A percentile compares a stretch with the other conserved stretches of the same genome.
phyloP scores from a whole-genome alignment of 441 rosid genomes.

The Eutrema salsugineum region DNA sequence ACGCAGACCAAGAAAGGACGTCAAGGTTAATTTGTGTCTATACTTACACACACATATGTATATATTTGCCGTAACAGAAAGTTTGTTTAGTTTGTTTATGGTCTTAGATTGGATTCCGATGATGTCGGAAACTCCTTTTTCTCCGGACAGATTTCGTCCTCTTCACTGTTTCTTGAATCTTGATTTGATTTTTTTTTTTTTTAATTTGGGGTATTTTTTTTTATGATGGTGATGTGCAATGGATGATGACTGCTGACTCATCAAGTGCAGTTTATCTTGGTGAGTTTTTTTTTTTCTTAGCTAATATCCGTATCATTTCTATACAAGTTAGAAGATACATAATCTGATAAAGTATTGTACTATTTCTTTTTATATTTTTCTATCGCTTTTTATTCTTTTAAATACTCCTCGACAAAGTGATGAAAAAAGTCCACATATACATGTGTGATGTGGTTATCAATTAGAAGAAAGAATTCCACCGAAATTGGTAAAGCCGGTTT shows the following conservation, averaged over 20 bases:
- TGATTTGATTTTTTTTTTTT: not conserved
- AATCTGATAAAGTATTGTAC: not conserved
- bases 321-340: not conserved
- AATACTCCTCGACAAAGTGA: constrained; percentile 12
- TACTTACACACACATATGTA: not conserved
- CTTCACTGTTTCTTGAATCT: constrained; percentile 12
- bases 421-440: constrained; percentile 21
- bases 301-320: constrained; percentile 5
- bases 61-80: not conserved
- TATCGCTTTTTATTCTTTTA: constrained; percentile 17
- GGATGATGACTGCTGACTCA: constrained; percentile 37
- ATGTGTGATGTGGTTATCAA: constrained; percentile 24
- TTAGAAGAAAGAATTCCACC: constrained; percentile 21
- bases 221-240: constrained; percentile 34
- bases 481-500: constrained; percentile 18
- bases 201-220: constrained; percentile 7
- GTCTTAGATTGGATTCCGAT: constrained; percentile 20
- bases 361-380: not conserved
- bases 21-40: constrained; percentile 60
- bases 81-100: constrained; percentile 1
- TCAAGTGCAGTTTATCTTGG: constrained; percentile 37
- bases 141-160: not conserved
- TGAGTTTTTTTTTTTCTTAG: constrained; percentile 11
- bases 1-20: constrained; percentile 90
- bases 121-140: constrained; percentile 4